Conservation (phyloP, 2,329 filamentous ascomycete genomes). For the Ophiostoma populinum region DNA sequence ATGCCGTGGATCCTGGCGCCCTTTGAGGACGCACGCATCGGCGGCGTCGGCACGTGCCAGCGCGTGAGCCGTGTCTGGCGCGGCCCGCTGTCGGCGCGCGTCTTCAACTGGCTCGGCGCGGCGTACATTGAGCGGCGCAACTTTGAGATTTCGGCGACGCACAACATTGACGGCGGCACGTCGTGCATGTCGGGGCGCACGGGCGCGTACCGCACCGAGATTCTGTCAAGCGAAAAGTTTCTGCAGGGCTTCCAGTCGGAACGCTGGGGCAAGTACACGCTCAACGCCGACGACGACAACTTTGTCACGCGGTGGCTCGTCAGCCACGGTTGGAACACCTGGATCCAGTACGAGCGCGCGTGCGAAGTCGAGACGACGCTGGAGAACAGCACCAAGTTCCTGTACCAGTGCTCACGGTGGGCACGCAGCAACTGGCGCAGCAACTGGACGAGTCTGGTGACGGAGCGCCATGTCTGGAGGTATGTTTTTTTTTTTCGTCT, state of each 20-base stretch:
- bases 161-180: constrained; percentile 87
- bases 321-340: constrained; percentile 80
- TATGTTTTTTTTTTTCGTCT: constrained; percentile 33
- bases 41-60: constrained; percentile 86
- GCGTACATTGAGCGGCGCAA: constrained; percentile 88
- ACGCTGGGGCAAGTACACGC: constrained; percentile 71
- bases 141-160: constrained; percentile 91
- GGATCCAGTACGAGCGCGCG: constrained; percentile 83
- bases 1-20: constrained; percentile 86
- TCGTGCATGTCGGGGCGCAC: constrained; percentile 93
- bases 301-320: constrained; percentile 96
- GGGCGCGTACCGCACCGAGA: constrained; percentile 77
- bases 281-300: constrained; percentile 96
- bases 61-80: constrained; percentile 54
- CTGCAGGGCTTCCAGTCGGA: constrained; percentile 82
- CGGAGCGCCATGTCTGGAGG: constrained; percentile 72
- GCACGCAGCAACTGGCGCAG: constrained; percentile 95
- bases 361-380: constrained; percentile 87
- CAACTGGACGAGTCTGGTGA: constrained; percentile 79
- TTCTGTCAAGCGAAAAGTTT: constrained; percentile 72
- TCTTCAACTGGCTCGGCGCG: constrained; percentile 82
- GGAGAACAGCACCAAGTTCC: constrained; percentile 73
- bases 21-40: constrained; percentile 69
- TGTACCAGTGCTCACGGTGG: constrained; percentile 90
- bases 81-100: constrained; percentile 38